Evolutionary conservation across 2,329 filamentous ascomycete genomes (phyloP).

Genomic region (Fusarium sp.): DNA sequence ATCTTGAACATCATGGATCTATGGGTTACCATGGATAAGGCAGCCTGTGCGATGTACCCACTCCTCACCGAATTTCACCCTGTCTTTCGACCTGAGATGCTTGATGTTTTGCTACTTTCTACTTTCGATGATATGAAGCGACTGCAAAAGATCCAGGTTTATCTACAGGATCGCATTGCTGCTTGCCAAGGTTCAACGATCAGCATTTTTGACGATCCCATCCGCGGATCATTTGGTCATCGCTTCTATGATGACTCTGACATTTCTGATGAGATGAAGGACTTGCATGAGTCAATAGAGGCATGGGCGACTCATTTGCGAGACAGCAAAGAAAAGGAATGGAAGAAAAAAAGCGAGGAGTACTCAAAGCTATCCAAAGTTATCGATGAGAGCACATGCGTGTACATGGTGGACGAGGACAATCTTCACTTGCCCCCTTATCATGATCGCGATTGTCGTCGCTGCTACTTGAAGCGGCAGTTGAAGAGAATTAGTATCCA

Average conservation of each 20-base stretch:
- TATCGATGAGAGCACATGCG: conserved; percentile 47
- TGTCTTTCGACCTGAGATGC: conserved; percentile 36
- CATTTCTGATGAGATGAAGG: conserved; percentile 18
- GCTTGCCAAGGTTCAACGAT: conserved; percentile 13
- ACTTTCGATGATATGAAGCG: conserved; percentile 31
- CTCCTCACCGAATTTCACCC: conserved; percentile 36
- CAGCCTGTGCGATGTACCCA: conserved; percentile 33
- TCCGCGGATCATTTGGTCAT: conserved; percentile 43
- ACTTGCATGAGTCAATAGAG: conserved; percentile 41
- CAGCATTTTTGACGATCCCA: conserved; percentile 41
- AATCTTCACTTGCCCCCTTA: conserved; percentile 12
- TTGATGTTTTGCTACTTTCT: conserved; percentile 34
- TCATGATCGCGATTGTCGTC: conserved; percentile 46
- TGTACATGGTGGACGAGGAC: conserved; percentile 41
- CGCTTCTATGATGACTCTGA: conserved; percentile 41
- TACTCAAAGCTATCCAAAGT: conserved; percentile 48
- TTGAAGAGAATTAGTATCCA: conserved; percentile 49
- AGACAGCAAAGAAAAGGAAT: conserved; percentile 47
- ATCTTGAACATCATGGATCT: conserved; percentile 41
- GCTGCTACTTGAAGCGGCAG: conserved; percentile 48
- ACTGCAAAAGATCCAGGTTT: conserved; percentile 34
- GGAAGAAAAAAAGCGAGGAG: conserved; percentile 42
- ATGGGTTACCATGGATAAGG: conserved; percentile 37
- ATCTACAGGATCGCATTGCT: conserved; percentile 31
- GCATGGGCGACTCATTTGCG: conserved; percentile 24